Evolutionary conservation across 805 yeast genomes (phyloP), one percentile per base, ranked within the genome.

Genomic region (Komagataella pastoris): DNA sequence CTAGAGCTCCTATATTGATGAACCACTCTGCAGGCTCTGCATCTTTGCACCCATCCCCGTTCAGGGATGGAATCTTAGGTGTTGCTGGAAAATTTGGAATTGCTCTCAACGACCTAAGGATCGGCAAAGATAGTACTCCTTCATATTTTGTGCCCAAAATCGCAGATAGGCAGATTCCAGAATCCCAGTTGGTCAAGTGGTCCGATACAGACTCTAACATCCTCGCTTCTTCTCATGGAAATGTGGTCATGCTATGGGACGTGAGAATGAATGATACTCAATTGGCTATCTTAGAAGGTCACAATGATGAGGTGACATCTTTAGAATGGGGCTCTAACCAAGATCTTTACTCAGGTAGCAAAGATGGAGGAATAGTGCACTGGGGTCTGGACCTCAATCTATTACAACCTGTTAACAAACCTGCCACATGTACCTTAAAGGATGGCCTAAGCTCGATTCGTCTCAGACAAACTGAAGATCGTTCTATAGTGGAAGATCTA

Each of bases 41-140:
- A 10, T 66, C 71, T 47, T 75, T 83, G 52, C 83, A 81, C 56
- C 62, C 75, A 24, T 73, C 77, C 46, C 61, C 73, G 3, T 58
- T 66, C 49, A 63, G 76, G 47, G 73, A 72, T 57, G 79, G 81
- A 21, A 66, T 83, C 19, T 59, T 82, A 51, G 84, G 88, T 0
- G 65, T 84, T 2, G 80, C 85, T 54, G 88, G 88, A 3, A 73
- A 74, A 21, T 81, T 81, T 60, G 96, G 96, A 2, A 74, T 88
- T 7, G 81, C 93, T 0, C 65, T 88, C 45, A 74, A 81, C 55
- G 97, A 88, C 64, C 65, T 86, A 56, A 72, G 95, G 56, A 30
- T 30, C 3, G 71, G 74, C 3, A 68, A 73, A 6, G 69, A 68
- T 17, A 50, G 53, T 36, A 30, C 61, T 2, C 67, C 74, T 3